Conservation (phyloP, 1,284 basidiomycete species). For the Ustilago lituana region DNA sequence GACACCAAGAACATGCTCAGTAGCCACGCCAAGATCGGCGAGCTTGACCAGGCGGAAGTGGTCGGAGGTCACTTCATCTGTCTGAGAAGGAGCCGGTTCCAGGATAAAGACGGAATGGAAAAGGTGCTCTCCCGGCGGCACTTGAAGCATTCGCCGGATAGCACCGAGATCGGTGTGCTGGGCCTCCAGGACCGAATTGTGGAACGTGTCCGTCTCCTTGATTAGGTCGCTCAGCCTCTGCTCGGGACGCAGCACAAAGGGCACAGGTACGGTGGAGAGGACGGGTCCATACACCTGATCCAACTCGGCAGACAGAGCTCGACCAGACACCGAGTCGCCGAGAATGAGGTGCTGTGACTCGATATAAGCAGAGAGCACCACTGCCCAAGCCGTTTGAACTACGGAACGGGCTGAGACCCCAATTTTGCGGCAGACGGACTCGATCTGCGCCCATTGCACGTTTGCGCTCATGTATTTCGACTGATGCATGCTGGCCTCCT, state of each 20-base stretch:
- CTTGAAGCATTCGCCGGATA: slow-evolving; percentile 57
- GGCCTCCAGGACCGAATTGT: slow-evolving; percentile 39
- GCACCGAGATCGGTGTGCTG: slow-evolving; percentile 50
- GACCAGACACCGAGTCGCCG: slow-evolving; percentile 62
- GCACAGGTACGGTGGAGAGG: slow-evolving; percentile 63
- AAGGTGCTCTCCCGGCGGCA: slow-evolving; percentile 51
- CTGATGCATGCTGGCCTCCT: slow-evolving; percentile 27
- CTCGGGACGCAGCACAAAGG: slow-evolving; percentile 28
- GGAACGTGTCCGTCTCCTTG: slow-evolving; percentile 44
- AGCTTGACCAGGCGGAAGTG: slow-evolving; percentile 27
- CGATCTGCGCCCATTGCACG: slow-evolving; percentile 40
- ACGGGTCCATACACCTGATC: slow-evolving; percentile 58
- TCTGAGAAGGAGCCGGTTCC: slow-evolving; percentile 36
- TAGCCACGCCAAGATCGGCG: slow-evolving; percentile 53
- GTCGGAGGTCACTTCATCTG: neutral
- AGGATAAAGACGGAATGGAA: slow-evolving; percentile 66
- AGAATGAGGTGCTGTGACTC: slow-evolving; percentile 58
- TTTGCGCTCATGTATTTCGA: slow-evolving; percentile 19
- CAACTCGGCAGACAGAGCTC: slow-evolving; percentile 43
- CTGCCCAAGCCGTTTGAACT: slow-evolving; percentile 65
- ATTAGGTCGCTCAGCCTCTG: slow-evolving; percentile 39
- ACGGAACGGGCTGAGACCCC: slow-evolving; percentile 65
- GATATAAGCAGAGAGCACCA: slow-evolving; percentile 60
- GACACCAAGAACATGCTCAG: slow-evolving; percentile 61
- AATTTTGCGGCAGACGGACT: slow-evolving; percentile 40